These are phyloP conservation scores for Suillus plorans DNA, from an alignment of 768 basidiomycete genomes.

Conservation along the genomic window DNA sequence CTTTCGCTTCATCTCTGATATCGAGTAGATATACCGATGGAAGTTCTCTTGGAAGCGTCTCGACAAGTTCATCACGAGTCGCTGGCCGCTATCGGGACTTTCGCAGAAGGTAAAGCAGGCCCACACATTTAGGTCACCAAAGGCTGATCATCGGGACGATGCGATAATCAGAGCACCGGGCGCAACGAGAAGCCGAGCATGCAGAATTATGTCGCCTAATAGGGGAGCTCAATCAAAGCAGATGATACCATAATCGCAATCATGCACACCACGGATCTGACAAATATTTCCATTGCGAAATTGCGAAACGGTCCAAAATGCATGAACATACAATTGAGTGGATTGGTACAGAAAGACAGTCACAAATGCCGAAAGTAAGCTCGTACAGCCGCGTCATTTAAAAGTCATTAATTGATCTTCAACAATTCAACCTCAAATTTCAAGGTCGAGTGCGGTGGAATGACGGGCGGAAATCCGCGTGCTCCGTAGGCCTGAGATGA, in stretches of 20 bases:
- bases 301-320: not conserved
- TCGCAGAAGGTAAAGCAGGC: conserved; percentile 4
- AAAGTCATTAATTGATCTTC: conserved; percentile 51
- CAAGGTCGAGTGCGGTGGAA: conserved; percentile 74
- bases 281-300: not conserved
- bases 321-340: conserved; percentile 21
- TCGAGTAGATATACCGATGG: not conserved
- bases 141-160: conserved; percentile 9
- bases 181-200: conserved; percentile 1
- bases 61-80: conserved; percentile 7
- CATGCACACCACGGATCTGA: not conserved
- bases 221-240: not conserved
- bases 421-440: conserved; percentile 84
- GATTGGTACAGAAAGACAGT: conserved; percentile 24
- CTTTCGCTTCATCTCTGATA: not conserved
- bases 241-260: not conserved
- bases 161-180: conserved; percentile 12
- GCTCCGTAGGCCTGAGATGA: conserved; percentile 62
- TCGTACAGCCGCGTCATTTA: conserved; percentile 19
- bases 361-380: conserved; percentile 16
- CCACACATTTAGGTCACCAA: not conserved
- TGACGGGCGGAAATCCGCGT: conserved; percentile 76
- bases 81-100: conserved; percentile 6
- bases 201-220: not conserved
- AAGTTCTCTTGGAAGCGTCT: conserved; percentile 8